phyloP scores from a whole-genome alignment of 1,284 basidiomycete genomes.

The Entoloma clypeatum region DNA sequence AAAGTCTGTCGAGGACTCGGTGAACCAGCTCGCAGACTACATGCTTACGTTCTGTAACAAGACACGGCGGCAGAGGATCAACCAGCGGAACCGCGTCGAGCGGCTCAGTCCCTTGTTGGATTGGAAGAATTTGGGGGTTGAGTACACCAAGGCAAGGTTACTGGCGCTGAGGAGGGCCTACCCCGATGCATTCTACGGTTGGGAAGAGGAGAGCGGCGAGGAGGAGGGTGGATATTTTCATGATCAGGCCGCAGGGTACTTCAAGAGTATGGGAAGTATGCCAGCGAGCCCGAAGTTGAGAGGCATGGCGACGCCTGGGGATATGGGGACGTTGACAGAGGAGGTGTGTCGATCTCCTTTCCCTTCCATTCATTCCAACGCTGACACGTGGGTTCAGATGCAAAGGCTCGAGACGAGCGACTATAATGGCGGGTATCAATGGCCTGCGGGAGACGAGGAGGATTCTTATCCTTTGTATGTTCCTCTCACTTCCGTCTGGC shows the following conservation, averaged over 20 bases:
- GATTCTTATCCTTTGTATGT: conserved; percentile 85
- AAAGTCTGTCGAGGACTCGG: conserved; percentile 89
- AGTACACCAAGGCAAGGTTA: conserved; percentile 95
- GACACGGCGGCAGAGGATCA: conserved; percentile 95
- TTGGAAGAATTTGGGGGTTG: conserved; percentile 97
- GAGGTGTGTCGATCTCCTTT: conserved; percentile 48
- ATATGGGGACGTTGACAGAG: conserved; percentile 92
- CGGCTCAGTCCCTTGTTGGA: conserved; percentile 89
- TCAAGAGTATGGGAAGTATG: conserved; percentile 58
- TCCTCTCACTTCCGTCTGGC: background rate
- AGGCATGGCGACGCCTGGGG: conserved; percentile 84
- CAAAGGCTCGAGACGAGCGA: conserved; percentile 83
- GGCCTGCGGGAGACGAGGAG: conserved; percentile 76
- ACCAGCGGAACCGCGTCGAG: conserved; percentile 97
- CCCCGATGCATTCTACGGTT: conserved; percentile 83
- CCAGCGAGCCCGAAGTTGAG: conserved; percentile 86
- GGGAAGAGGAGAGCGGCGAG: conserved; percentile 42
- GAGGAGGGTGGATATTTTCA: conserved; percentile 47
- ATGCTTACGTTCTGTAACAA: conserved; percentile 84
- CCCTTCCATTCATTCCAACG: conserved; percentile 3
- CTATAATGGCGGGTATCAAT: conserved; percentile 78
- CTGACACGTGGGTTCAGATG: conserved; percentile 53
- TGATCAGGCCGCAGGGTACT: conserved; percentile 21
- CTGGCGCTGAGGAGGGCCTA: conserved; percentile 91
- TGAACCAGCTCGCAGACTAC: conserved; percentile 69